Evolutionary conservation across 768 basidiomycete species (phyloP).

Genomic region (Mycena floridula): DNA sequence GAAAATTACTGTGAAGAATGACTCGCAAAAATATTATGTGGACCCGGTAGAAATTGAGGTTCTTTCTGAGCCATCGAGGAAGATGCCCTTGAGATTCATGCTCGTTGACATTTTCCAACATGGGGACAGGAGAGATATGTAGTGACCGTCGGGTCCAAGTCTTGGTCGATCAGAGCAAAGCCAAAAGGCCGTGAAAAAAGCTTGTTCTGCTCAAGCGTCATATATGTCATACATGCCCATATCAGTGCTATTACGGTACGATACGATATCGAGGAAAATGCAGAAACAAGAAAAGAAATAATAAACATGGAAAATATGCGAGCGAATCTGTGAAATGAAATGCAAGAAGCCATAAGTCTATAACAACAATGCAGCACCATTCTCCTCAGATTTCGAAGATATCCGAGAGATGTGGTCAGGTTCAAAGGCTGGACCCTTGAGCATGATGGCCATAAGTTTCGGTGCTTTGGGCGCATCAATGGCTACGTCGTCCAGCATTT

Average conservation of each 20-base stretch:
- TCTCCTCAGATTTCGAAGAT: slow-evolving; percentile 49
- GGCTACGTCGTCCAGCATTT: slow-evolving; percentile 81
- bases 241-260: neutral
- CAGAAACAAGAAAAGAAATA: slow-evolving; percentile 6
- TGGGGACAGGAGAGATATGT: too few species aligned
- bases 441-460: slow-evolving; percentile 64
- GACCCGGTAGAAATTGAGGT: slow-evolving; percentile 64
- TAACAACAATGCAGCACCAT: slow-evolving; percentile 55
- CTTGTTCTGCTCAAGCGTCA: slow-evolving; percentile 1
- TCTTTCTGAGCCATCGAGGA: slow-evolving; percentile 25
- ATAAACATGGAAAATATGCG: slow-evolving; percentile 12
- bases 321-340: slow-evolving; percentile 18
- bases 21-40: slow-evolving; percentile 60
- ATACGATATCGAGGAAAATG: too few species aligned
- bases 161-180: neutral
- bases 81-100: neutral
- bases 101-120: too few species aligned
- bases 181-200: too few species aligned
- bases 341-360: slow-evolving; percentile 33
- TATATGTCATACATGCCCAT: neutral
- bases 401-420: slow-evolving; percentile 51
- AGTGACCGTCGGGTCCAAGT: neutral
- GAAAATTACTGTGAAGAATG: slow-evolving; percentile 6
- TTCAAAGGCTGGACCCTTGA: slow-evolving; percentile 65
- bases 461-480: slow-evolving; percentile 89